Base-by-base conservation (phyloP, 2,329 filamentous ascomycete species). In the Tolypocladium capitatum region DNA sequence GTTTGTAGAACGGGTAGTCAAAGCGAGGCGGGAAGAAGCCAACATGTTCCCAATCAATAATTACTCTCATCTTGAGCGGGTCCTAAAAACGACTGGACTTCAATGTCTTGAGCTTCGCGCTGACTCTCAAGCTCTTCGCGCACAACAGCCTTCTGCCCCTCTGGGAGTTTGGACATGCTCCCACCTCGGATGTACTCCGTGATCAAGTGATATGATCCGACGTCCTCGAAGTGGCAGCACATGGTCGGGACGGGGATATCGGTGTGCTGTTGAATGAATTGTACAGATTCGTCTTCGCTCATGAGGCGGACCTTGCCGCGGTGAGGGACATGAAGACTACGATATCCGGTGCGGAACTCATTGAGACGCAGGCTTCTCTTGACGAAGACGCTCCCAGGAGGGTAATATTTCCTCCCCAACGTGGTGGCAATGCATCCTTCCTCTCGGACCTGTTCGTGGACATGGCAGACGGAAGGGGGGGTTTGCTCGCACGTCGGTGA, bases 31-130 rank as follows among this genome's bases (percentile, higher is more conserved):
- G 63, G 51, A 52, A 68, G 56, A 61, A 66, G 21, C 62, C 65
- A 11, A 59, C 60, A 50, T 63, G 65, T 48, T 69, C 65, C 65
- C 64, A 68, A 45, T 67, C 65, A 18, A 68, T 56, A 33, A 67
- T 63, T 9, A 60, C 63, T 1, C 45, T 50, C 11, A 68, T 62
- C 40, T 63, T 60, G 35, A 65, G 48, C 5, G 60, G 60, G 1
- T 58, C 45, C 33, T 58, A 48, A 27, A 59, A 49, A 5, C 48
- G 47, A 33, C 52, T 46, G 10, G 62, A 65, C 30, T 46, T 54
- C n/a, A 65, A 46, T 6, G 52, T 49, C 31, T 57, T 54, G 28
- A 65, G 56, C 40, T 48, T 58, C n/a, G 48, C 56, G 42, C 36
- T 64, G 52, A 14, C 30, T 30, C 47, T 59, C 46, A 18, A 63